Conservation (phyloP, 2,329 filamentous ascomycete species). For the Penicillium brevicompactum region DNA sequence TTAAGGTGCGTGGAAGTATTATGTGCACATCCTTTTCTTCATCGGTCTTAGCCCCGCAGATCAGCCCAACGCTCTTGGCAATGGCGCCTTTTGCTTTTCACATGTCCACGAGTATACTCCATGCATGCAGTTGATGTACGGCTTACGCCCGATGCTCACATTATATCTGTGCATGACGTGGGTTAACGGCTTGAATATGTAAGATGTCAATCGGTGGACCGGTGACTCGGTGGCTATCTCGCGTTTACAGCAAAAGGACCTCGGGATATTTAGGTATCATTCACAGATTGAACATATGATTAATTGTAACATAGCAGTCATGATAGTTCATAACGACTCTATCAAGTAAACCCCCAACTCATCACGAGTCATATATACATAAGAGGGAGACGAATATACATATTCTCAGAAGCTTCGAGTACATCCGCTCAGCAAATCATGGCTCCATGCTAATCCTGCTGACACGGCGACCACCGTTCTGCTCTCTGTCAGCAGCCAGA, state of each 20-base stretch:
- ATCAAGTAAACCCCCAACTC: neutral
- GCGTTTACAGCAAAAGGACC: too few relatives aligned
- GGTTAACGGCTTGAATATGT: neutral
- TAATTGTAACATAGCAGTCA: neutral
- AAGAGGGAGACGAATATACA: neutral
- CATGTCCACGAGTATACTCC: too few relatives aligned
- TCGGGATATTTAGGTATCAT: neutral
- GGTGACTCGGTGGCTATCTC: neutral
- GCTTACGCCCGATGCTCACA: too few relatives aligned
- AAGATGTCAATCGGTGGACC: neutral
- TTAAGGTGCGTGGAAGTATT: neutral
- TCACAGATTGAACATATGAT: neutral
- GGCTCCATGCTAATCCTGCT: constrained; percentile 25
- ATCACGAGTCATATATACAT: constrained; percentile 8
- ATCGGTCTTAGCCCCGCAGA: neutral
- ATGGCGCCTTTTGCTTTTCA: too few relatives aligned
- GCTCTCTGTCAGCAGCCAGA: constrained; percentile 40
- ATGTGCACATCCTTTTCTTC: neutral
- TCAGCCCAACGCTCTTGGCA: too few relatives aligned
- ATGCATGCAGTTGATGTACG: too few relatives aligned
- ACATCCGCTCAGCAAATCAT: neutral
- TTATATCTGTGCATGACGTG: neutral
- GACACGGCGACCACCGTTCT: constrained; percentile 28
- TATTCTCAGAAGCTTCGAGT: neutral
- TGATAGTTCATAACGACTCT: neutral